phyloP scores from a whole-genome alignment of 208 protist genomes.

The Leishmania mexicana region DNA sequence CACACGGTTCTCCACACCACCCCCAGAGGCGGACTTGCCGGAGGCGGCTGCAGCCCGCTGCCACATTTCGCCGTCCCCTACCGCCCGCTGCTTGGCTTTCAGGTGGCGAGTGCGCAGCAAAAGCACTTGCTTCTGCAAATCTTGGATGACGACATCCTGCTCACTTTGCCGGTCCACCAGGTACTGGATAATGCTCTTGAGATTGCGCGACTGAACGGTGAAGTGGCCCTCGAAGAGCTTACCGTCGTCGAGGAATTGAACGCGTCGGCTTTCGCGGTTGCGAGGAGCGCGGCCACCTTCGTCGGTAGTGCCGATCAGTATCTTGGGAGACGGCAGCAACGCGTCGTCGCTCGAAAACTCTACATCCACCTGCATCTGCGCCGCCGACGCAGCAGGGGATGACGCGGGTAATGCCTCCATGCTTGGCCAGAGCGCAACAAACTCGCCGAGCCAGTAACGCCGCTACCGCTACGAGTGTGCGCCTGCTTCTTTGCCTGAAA shows the following conservation, averaged over 20 bases:
- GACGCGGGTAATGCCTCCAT: neutral
- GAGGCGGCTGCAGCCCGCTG: constrained; percentile 6
- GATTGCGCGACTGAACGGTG: constrained; percentile 78
- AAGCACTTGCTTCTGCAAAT: constrained; percentile 82
- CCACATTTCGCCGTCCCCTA: constrained; percentile 12
- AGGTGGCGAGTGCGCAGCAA: constrained; percentile 42
- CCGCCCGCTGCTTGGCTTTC: constrained; percentile 29
- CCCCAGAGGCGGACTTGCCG: constrained; percentile 12
- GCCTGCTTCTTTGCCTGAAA: neutral
- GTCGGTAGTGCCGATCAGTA: constrained; percentile 23
- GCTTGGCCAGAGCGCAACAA: neutral
- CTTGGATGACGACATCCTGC: constrained; percentile 75
- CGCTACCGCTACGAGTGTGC: neutral
- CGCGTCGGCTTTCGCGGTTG: constrained; percentile 38
- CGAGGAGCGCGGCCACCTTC: constrained; percentile 39
- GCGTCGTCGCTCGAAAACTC: constrained; percentile 24
- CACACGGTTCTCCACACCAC: constrained; percentile 48
- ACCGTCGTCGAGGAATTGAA: constrained; percentile 81
- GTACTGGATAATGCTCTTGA: constrained; percentile 85
- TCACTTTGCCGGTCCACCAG: constrained; percentile 73
- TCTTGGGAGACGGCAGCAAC: constrained; percentile 21
- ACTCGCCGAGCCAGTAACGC: neutral
- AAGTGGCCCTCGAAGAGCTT: constrained; percentile 92
- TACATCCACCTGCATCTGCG: constrained; percentile 10
- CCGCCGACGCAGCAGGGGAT: neutral